Base-by-base conservation (phyloP, 2,329 filamentous ascomycete genomes). In the Colletotrichum sansevieriae region DNA sequence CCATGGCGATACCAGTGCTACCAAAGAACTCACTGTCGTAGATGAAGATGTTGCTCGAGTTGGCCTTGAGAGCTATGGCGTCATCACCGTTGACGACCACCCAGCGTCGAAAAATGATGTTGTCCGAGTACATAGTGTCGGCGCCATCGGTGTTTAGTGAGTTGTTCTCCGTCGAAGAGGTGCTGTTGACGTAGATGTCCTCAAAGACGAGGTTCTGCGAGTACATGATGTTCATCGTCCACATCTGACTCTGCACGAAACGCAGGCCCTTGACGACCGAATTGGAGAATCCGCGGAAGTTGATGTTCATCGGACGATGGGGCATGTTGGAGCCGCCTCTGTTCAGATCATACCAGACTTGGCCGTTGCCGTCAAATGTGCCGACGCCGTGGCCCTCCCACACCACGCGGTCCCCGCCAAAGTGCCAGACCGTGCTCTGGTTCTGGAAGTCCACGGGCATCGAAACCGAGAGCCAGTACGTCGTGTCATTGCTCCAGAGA, bases 171-270 rank as follows among this genome's bases (percentile, higher is more conserved):
- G 73, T 75, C 11, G 60, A 71, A 0, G 78, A 79, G 0, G 82
- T 83, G 74, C 82, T 88, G 76, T 88, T 88, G 63, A 87, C 81
- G 70, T 82, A 84, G 4, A 88, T 86, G 68, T 85, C 80, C 57
- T 84, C 78, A 7, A 88, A 77, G 0, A 84, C 75, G 2, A 85
- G 76, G 56, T 84, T 76, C 7, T 81, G 69, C 3, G 83, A 84
- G 73, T 84, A 77, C 10, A 84, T 84, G 35, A 87, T 80, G 1
- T 84, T 83, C 81, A 88, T 84, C 0, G 84, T 85, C 83, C 87
- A 90, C 87, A 90, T 89, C 76, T 89, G 87, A 68, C 83, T 86
- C 68, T 87, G 83, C 8, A 89, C 76, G 70, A 87, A 88, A 2
- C 79, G 78, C 15, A 89, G 68, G 3, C 84, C 81, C 43, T 78